Evolutionary conservation across 1,284 basidiomycete genomes (phyloP), one percentile per base, ranked within the genome.

Genomic region (Microbotryomycetes sp.): DNA sequence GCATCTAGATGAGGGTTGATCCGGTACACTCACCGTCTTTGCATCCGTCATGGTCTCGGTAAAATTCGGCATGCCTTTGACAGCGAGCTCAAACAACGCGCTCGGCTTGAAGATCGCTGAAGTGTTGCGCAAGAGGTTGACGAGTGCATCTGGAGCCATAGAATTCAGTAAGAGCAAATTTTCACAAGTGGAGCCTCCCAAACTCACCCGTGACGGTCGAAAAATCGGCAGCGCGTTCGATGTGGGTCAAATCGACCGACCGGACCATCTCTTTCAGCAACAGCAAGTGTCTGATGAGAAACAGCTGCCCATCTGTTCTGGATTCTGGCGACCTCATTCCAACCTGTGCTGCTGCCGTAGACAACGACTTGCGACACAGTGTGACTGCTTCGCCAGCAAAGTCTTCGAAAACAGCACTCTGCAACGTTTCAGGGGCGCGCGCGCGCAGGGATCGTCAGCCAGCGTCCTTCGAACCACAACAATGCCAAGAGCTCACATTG

Each of bases 341-440:
- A 30, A 94, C 79, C 47, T 81, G 78, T 23, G 86, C 82, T 0
- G 88, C 80, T 0, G 88, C 89, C 4, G 81, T 75, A 23, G 86
- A 78, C 6, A 96, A 81, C 0, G 90, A 92, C 63, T 85, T 80
- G 46, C 86, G 84, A 74, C 91, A 93, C 3, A 91, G 79, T 16
- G 82, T 80, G 32, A 94, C 81, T 0, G 91, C 89, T 76, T 96
- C 92, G 74, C 91, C 88, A 0, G 92, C 90, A 50, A 96, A 87
- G 73, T 96, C 92, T 71, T 90, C 87, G 67, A 94, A 97, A 63
- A 96, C 92, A 2, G 85, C 86, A 19, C 87, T 84, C 90, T 93
- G 68, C 36, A 25, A 49, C 25, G 16, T 2, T 9, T 19, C 12
- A 54, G 49, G 9, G 1, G 42, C n/a, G 28, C 26, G 16, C 2